Conservation (phyloP, 495 filamentous ascomycete genomes). For the Penicillium angulare region DNA sequence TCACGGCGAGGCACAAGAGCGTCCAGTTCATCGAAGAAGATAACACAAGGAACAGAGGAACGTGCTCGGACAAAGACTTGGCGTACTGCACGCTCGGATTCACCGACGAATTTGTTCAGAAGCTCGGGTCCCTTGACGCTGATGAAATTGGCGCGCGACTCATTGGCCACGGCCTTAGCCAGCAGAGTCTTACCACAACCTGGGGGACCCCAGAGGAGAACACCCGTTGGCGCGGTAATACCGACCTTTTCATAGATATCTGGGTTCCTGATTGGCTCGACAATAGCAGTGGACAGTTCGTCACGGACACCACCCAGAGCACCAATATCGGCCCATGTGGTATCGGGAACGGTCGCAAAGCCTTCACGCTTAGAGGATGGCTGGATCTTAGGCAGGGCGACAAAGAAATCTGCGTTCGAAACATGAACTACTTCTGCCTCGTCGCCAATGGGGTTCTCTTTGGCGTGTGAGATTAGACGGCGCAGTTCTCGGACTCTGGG, state of each 20-base stretch:
- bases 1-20: conserved; percentile 85
- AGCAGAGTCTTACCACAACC: conserved; percentile 97
- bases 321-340: conserved; percentile 91
- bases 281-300: conserved; percentile 82
- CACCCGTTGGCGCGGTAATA: conserved; percentile 84
- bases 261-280: conserved; percentile 86
- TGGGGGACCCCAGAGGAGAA: conserved; percentile 94
- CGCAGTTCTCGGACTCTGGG: conserved; percentile 48
- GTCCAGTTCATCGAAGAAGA: conserved; percentile 98
- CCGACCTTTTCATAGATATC: conserved; percentile 78
- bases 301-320: conserved; percentile 77
- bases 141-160: conserved; percentile 96
- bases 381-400: conserved; percentile 80
- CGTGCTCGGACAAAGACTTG: conserved; percentile 90
- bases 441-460: conserved; percentile 46
- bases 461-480: conserved; percentile 54
- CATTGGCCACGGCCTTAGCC: conserved; percentile 94
- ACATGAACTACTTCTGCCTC: conserved; percentile 46
- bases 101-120: conserved; percentile 93
- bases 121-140: conserved; percentile 94
- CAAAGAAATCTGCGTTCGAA: conserved; percentile 65
- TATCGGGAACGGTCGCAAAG: conserved; percentile 96
- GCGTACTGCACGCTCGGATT: conserved; percentile 88
- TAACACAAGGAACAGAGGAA: conserved; percentile 83
- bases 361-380: conserved; percentile 94